Percentiles rank a stretch among this genome's conserved stretches.
These are phyloP conservation scores for Cyclotella sp. DNA, from an alignment of 108 stramenopile genomes.

Conservation along the genomic window DNA sequence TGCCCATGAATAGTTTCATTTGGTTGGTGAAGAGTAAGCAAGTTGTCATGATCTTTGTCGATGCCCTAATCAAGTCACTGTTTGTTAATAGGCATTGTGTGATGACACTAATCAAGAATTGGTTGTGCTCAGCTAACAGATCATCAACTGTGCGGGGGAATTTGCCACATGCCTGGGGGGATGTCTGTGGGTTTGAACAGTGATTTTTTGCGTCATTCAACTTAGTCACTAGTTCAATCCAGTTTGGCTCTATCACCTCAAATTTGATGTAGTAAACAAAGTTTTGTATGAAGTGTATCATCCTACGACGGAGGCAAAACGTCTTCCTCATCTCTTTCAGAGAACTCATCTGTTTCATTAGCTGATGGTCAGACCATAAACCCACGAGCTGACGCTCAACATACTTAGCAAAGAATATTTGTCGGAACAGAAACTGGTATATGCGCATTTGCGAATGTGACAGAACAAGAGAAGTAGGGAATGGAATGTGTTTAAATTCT, in stretches of 20 bases:
- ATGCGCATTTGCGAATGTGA: slow-evolving; percentile 76
- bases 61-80: slow-evolving; percentile 69
- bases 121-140: slow-evolving; percentile 80
- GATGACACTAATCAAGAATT: slow-evolving; percentile 86
- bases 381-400: slow-evolving; percentile 94
- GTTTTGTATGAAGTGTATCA: slow-evolving; percentile 99
- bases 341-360: slow-evolving; percentile 83
- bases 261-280: slow-evolving; percentile 96
- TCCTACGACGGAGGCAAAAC: slow-evolving; percentile 90
- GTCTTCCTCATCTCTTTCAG: slow-evolving; percentile 79
- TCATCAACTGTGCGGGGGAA: slow-evolving; percentile 88
- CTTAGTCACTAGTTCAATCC: slow-evolving; percentile 76
- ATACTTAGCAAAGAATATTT: slow-evolving; percentile 97
- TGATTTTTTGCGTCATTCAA: slow-evolving; percentile 37
- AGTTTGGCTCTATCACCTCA: slow-evolving; percentile 96
- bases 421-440: slow-evolving; percentile 97
- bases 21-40: slow-evolving; percentile 83
- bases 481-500: slow-evolving; percentile 81
- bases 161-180: background rate
- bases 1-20: slow-evolving; percentile 83
- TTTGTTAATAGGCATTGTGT: slow-evolving; percentile 95
- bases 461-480: slow-evolving; percentile 93
- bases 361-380: slow-evolving; percentile 92
- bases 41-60: slow-evolving; percentile 83
- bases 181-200: slow-evolving; percentile 9